Evolutionary conservation across 345 rosid species (phyloP).

Genomic region (Pugionium dolabratum): DNA sequence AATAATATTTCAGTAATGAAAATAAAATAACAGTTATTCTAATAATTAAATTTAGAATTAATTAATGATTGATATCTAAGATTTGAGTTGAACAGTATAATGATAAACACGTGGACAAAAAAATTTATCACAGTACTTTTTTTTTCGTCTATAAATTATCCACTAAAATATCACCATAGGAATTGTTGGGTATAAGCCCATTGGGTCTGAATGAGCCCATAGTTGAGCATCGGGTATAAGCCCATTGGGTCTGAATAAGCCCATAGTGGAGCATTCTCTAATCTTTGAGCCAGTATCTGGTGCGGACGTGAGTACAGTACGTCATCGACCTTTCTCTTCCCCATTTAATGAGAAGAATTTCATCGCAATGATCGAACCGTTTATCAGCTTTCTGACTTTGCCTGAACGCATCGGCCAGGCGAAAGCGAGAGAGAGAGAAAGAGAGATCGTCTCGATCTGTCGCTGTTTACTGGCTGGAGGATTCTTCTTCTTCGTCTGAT

Average conservation of each 20-base stretch:
- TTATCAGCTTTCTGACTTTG: slow-evolving; percentile 37
- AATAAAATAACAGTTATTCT: too few relatives aligned
- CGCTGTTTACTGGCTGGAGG: slow-evolving; percentile 6
- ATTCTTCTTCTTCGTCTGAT: slow-evolving; percentile 26
- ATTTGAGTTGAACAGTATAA: too few relatives aligned
- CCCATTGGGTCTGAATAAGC: background rate
- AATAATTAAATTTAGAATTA: too few relatives aligned
- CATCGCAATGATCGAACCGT: slow-evolving; percentile 35
- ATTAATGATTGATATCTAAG: too few relatives aligned
- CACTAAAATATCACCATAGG: too few relatives aligned
- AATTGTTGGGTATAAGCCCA: too few relatives aligned
- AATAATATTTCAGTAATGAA: too few relatives aligned
- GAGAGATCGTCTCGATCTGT: slow-evolving; percentile 29
- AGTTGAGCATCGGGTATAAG: background rate
- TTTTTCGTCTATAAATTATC: too few relatives aligned
- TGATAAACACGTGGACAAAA: too few relatives aligned
- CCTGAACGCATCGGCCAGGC: slow-evolving; percentile 39
- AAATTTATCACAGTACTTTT: too few relatives aligned
- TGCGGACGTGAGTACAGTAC: slow-evolving; percentile 21
- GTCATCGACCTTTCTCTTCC: slow-evolving; percentile 7
- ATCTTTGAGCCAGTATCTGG: slow-evolving; percentile 1
- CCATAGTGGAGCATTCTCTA: background rate
- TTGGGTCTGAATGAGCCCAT: background rate
- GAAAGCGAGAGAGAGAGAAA: slow-evolving; percentile 2
- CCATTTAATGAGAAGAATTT: background rate